Percentiles rank a stretch among this genome's conserved stretches.
These are phyloP conservation scores for Mycena polygramma DNA, from an alignment of 768 basidiomycete genomes.

Conservation along the genomic window DNA sequence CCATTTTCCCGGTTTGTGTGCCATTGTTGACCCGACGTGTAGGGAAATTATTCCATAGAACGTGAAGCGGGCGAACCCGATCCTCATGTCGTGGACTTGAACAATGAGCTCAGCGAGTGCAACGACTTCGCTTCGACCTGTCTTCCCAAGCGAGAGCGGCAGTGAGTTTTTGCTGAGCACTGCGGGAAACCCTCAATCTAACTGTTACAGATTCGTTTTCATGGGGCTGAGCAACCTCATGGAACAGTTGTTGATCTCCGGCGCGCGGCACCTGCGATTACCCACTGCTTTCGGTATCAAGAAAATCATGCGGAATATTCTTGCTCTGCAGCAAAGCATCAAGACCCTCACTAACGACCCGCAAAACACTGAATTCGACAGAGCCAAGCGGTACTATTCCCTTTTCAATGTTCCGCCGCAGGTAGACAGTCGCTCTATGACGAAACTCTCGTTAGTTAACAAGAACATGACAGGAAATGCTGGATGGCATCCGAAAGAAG, in stretches of 20 bases:
- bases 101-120: slow-evolving; percentile 80
- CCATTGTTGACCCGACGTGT: slow-evolving; percentile 26
- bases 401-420: slow-evolving; percentile 82
- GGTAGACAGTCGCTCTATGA: slow-evolving; percentile 56
- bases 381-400: slow-evolving; percentile 84
- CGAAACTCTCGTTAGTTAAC: background rate
- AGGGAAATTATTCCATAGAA: slow-evolving; percentile 90
- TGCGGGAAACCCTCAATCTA: slow-evolving; percentile 26
- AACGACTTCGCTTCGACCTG: slow-evolving; percentile 77
- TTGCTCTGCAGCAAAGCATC: slow-evolving; percentile 92
- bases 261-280: slow-evolving; percentile 76
- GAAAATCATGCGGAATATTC: slow-evolving; percentile 90
- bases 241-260: slow-evolving; percentile 84
- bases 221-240: slow-evolving; percentile 87
- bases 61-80: slow-evolving; percentile 93
- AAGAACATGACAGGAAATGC: slow-evolving; percentile 72
- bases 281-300: slow-evolving; percentile 84
- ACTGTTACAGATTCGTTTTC: slow-evolving; percentile 80
- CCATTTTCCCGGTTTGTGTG: slow-evolving; percentile 31
- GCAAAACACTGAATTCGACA: slow-evolving; percentile 77
- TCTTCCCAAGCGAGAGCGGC: slow-evolving; percentile 73
- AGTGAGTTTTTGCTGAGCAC: slow-evolving; percentile 59
- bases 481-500: slow-evolving; percentile 74
- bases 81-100: slow-evolving; percentile 88
- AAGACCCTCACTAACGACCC: slow-evolving; percentile 77